Evolutionary conservation across 768 basidiomycete genomes (phyloP).

Genomic region (Dioszegia crocea): DNA sequence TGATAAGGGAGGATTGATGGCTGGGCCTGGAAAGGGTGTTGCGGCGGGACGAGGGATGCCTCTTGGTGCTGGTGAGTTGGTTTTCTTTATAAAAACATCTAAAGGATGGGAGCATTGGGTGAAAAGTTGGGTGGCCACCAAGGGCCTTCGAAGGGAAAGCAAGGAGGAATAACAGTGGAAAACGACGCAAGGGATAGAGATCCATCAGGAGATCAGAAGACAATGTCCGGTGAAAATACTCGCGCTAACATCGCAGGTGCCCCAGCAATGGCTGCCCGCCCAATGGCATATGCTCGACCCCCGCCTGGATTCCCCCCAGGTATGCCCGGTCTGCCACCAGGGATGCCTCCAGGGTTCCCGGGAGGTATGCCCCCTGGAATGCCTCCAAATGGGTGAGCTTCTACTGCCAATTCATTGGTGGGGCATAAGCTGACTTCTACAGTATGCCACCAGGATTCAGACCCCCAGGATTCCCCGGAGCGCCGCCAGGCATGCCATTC

Average conservation of each 20-base stretch:
- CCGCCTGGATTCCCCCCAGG: slow-evolving; percentile 52
- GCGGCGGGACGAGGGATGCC: slow-evolving; percentile 97
- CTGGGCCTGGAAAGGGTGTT: slow-evolving; percentile 89
- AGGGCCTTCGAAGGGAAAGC: too few species aligned
- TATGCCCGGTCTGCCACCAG: slow-evolving; percentile 75
- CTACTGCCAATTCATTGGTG: not conserved
- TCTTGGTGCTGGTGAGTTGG: slow-evolving; percentile 50
- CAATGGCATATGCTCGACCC: slow-evolving; percentile 51
- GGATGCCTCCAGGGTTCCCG: slow-evolving; percentile 49
- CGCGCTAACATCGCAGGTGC: slow-evolving; percentile 27
- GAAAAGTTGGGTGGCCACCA: not conserved
- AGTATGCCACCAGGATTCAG: slow-evolving; percentile 49
- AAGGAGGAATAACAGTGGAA: not conserved
- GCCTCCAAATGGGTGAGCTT: slow-evolving; percentile 34
- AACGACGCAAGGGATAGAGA: too few species aligned
- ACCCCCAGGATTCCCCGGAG: slow-evolving; percentile 45
- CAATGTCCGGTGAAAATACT: not conserved
- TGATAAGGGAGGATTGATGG: slow-evolving; percentile 71
- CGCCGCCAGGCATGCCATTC: slow-evolving; percentile 44
- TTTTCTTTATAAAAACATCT: not conserved
- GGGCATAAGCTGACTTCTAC: not conserved
- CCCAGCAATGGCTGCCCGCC: slow-evolving; percentile 51
- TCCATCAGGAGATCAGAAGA: too few species aligned
- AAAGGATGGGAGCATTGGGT: not conserved
- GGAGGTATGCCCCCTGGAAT: slow-evolving; percentile 42